Percentiles rank a stretch among this genome's conserved stretches.
phyloP scores from a whole-genome alignment of 2,329 filamentous ascomycete genomes.

The Tympanopsis confertula region DNA sequence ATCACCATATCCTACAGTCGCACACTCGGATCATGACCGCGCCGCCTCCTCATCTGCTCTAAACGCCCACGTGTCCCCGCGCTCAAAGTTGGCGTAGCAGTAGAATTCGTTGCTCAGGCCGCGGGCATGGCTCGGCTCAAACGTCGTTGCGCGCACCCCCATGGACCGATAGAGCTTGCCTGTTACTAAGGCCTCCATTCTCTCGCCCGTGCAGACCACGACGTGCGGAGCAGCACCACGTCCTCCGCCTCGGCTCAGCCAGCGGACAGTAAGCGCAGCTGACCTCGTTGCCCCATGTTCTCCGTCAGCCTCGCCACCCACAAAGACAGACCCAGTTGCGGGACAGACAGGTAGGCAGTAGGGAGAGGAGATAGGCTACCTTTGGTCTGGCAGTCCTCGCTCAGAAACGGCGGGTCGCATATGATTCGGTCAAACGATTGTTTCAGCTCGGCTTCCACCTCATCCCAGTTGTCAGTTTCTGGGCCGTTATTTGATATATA shows the following conservation, averaged over 20 bases:
- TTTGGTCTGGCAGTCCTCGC: constrained; percentile 71
- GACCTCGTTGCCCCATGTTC: too few species aligned
- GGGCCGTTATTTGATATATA: background rate
- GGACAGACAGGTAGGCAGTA: background rate
- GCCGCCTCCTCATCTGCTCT: constrained; percentile 8
- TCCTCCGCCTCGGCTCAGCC: background rate
- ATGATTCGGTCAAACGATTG: constrained; percentile 58
- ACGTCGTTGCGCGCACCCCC: constrained; percentile 53
- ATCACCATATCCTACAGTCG: too few species aligned
- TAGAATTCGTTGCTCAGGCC: constrained; percentile 72
- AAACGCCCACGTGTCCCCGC: constrained; percentile 35
- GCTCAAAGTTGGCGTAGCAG: constrained; percentile 71
- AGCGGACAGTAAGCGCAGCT: background rate
- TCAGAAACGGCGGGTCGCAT: constrained; percentile 69
- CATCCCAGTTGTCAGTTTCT: constrained; percentile 1
- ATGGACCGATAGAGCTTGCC: constrained; percentile 54
- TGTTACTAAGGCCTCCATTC: constrained; percentile 53
- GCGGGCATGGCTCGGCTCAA: constrained; percentile 56
- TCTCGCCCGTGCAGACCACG: constrained; percentile 67
- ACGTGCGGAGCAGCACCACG: constrained; percentile 18
- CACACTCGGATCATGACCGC: too few species aligned
- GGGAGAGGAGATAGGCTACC: constrained; percentile 23
- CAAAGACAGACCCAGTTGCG: too few species aligned
- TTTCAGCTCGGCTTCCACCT: constrained; percentile 40
- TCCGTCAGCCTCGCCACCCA: too few species aligned